phyloP scores from a whole-genome alignment of 768 basidiomycete genomes.

The Leccinum uliginosum region DNA sequence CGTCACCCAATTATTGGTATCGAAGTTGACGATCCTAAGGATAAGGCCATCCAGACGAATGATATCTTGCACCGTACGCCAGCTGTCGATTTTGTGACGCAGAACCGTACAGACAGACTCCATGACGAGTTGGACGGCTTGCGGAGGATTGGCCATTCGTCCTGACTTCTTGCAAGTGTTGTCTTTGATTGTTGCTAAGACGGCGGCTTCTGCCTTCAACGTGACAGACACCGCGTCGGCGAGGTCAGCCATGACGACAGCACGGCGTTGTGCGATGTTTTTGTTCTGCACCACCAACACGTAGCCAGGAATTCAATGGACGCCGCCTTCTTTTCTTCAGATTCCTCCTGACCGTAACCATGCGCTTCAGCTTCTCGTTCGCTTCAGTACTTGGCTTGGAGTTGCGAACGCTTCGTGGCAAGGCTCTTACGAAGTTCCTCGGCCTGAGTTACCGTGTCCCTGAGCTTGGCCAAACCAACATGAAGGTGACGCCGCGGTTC shows the following conservation, averaged over 20 bases:
- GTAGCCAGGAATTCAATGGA: constrained; percentile 96
- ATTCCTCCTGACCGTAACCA: constrained; percentile 98
- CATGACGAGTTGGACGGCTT: constrained; percentile 96
- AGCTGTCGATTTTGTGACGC: constrained; percentile 94
- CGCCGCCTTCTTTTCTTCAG: constrained; percentile 95
- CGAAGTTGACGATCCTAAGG: constrained; percentile 90
- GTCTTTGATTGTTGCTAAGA: constrained; percentile 93
- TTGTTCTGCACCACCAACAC: constrained; percentile 85
- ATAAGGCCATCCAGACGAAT: constrained; percentile 98
- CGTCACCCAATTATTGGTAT: constrained; percentile 88
- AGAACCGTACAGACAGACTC: constrained; percentile 96
- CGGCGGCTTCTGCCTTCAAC: constrained; percentile 87
- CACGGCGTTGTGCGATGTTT: constrained; percentile 80
- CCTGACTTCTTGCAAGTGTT: constrained; percentile 94
- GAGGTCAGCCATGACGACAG: constrained; percentile 90
- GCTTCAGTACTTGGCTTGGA: constrained; percentile 92
- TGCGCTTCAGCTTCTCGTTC: constrained; percentile 94
- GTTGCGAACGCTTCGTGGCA: constrained; percentile 87
- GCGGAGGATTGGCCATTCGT: constrained; percentile 98
- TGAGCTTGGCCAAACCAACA: constrained; percentile 94
- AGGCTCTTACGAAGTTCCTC: constrained; percentile 94
- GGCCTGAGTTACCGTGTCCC: constrained; percentile 93
- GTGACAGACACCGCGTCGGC: constrained; percentile 98
- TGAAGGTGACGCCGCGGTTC: constrained; percentile 98
- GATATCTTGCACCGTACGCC: constrained; percentile 93